phyloP scores from a whole-genome alignment of 768 basidiomycete species.

The Lentinula sp. region DNA sequence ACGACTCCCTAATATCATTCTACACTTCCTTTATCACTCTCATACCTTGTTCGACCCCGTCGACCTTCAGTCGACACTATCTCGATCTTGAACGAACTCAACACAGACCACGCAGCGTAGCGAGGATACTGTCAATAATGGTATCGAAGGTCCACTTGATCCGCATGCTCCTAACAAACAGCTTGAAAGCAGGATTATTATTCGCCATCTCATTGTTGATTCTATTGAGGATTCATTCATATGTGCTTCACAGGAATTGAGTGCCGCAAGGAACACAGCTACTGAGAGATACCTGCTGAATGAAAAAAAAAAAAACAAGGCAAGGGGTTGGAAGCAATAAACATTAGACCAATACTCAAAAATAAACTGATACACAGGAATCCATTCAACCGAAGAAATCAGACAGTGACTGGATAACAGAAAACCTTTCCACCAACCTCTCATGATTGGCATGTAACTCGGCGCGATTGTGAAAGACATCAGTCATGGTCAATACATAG shows the following conservation, averaged over 20 bases:
- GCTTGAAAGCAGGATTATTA: constrained; percentile 73
- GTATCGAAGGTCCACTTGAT: too few relatives aligned
- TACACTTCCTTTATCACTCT: too few relatives aligned
- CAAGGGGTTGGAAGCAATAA: too few relatives aligned
- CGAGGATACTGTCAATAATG: too few relatives aligned
- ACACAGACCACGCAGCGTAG: too few relatives aligned
- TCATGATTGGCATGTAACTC: constrained; percentile 73
- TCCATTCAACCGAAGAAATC: too few relatives aligned
- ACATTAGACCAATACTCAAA: too few relatives aligned
- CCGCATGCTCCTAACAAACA: constrained; percentile 29
- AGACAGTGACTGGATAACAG: constrained; percentile 17
- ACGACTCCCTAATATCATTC: too few relatives aligned
- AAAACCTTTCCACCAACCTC: constrained; percentile 72
- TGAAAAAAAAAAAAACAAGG: constrained; percentile 10
- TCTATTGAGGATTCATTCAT: constrained; percentile 80
- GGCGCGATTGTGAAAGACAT: constrained; percentile 85
- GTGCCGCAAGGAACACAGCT: constrained; percentile 78
- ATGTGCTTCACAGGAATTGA: constrained; percentile 91
- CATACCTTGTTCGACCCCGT: too few relatives aligned
- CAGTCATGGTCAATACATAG: constrained; percentile 78
- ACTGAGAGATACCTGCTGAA: constrained; percentile 49
- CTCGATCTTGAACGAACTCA: too few relatives aligned
- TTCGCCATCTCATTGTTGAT: constrained; percentile 80
- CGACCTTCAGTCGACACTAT: too few relatives aligned
- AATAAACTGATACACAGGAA: too few relatives aligned